Base-by-base conservation (phyloP, 2,329 filamentous ascomycete genomes). In the Neodidymelliopsis sp. region DNA sequence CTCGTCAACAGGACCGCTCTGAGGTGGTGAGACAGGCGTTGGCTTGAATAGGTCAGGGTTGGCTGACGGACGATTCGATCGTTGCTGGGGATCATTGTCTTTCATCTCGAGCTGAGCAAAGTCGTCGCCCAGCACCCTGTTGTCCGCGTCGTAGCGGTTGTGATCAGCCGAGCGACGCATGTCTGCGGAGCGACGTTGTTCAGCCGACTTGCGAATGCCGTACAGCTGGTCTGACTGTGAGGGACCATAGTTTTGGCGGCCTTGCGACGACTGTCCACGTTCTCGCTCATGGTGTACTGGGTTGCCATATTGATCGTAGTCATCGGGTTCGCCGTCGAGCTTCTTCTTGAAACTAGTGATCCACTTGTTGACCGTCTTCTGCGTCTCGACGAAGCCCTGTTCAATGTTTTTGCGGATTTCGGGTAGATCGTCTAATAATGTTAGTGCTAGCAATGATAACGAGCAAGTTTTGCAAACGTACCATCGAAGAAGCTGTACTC, bases 341-440 rank as follows among this genome's bases (percentile, higher is more conserved):
- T 87, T 90, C 83, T 97, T 97, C 77, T 90, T 94, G 70, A 99
- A 79, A 56, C 86, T 91, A 39, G 84, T 89, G 63, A 99, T 91
- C 92, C 93, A 97, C 38, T 84, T 84, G 76, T 96, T 97, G 63
- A 99, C 89, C 68, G 90, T 95, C 45, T 84, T 86, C 76, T 97
- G 94, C 2, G 94, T 97, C 68, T 99, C 92, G 45, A 91, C 67
- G 75, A 99, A 99, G 4, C 94, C 94, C 76, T 97, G 95, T 69
- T 88, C 88, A 61, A 99, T 83, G 66, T 95, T 97, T 70, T 96
- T 91, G 59, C 87, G 87, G 68, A 99, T 97, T 38, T 93, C 86
- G 1, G 94, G 93, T 11, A 99, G 83, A 61, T 99, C 94, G 65
- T 99, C 47, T 50, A 4, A 4, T 4, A 10, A 2, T 8, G 8